Evolutionary conservation across 805 yeast genomes (phyloP).

Genomic region (Ogataea trehalophila): DNA sequence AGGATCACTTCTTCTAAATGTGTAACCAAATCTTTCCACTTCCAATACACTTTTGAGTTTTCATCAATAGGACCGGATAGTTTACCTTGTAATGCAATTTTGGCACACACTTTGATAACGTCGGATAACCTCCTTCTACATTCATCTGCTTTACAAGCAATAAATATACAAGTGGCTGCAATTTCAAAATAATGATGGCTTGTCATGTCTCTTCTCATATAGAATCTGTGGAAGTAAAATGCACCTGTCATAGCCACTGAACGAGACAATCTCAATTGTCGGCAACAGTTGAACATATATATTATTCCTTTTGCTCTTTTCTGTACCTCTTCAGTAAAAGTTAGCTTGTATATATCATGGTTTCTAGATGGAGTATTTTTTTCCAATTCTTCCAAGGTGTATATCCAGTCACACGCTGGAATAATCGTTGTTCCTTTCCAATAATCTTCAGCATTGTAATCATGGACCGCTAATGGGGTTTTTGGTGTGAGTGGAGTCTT

Average conservation of each 20-base stretch:
- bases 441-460: conserved; percentile 15
- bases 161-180: conserved; percentile 45
- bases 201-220: conserved; percentile 39
- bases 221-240: conserved; percentile 46
- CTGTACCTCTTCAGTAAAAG: conserved; percentile 34
- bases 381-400: conserved; percentile 21
- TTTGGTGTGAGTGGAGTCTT: conserved; percentile 10
- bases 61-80: conserved; percentile 36
- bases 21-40: conserved; percentile 45
- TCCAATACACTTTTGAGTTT: conserved; percentile 44
- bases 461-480: conserved; percentile 1
- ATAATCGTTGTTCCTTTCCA: conserved; percentile 29
- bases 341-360: conserved; percentile 20
- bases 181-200: conserved; percentile 44
- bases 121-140: conserved; percentile 43
- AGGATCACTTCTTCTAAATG: conserved; percentile 41
- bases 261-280: conserved; percentile 41
- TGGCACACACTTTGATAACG: conserved; percentile 44
- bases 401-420: conserved; percentile 24
- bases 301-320: conserved; percentile 44
- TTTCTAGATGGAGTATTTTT: conserved; percentile 32
- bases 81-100: conserved; percentile 37
- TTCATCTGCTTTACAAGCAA: conserved; percentile 53
- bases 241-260: conserved; percentile 46
- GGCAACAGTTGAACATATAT: conserved; percentile 41